These are phyloP conservation scores for Ampelomyces quisqualis DNA, from an alignment of 2,329 filamentous ascomycete species.

Conservation along the genomic window DNA sequence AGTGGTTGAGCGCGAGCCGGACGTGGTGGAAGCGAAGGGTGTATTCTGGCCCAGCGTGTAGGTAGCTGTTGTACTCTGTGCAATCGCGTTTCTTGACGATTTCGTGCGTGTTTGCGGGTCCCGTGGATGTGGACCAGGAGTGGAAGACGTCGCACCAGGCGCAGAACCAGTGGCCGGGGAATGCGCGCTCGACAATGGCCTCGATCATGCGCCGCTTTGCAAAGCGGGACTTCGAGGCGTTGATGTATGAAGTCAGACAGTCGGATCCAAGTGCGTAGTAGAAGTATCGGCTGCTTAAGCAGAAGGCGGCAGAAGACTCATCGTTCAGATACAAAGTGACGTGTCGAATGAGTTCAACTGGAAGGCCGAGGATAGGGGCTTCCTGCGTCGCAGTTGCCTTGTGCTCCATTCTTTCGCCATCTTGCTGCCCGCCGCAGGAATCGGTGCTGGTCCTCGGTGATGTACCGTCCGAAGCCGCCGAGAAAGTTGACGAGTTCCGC, in stretches of 20 bases:
- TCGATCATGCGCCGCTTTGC: constrained; percentile 27
- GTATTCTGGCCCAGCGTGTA: constrained; percentile 20
- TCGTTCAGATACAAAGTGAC: constrained; percentile 29
- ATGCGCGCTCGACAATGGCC: constrained; percentile 34
- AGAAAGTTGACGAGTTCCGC: constrained; percentile 7
- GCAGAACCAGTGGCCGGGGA: constrained; percentile 38
- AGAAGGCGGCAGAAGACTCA: constrained; percentile 27
- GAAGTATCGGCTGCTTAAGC: constrained; percentile 27
- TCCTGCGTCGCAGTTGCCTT: constrained; percentile 4
- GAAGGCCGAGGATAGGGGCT: constrained; percentile 26
- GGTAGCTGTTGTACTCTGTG: constrained; percentile 29
- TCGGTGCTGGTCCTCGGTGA: constrained; percentile 20
- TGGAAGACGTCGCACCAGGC: constrained; percentile 41
- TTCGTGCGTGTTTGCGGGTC: constrained; percentile 7
- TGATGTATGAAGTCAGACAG: constrained; percentile 19
- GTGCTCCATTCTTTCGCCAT: constrained; percentile 1
- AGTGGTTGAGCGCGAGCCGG: constrained; percentile 27
- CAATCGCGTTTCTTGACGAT: constrained; percentile 18
- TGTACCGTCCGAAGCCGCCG: constrained; percentile 4
- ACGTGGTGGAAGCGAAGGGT: constrained; percentile 33
- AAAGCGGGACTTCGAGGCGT: constrained; percentile 14
- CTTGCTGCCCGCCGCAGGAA: constrained; percentile 9
- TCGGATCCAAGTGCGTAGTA: constrained; percentile 33
- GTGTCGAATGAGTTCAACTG: constrained; percentile 35
- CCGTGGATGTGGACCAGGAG: constrained; percentile 13